A percentile compares a stretch with the other conserved stretches of the same genome.
Conservation (phyloP, 148 eudicot species). For the Rhododendron molle region DNA sequence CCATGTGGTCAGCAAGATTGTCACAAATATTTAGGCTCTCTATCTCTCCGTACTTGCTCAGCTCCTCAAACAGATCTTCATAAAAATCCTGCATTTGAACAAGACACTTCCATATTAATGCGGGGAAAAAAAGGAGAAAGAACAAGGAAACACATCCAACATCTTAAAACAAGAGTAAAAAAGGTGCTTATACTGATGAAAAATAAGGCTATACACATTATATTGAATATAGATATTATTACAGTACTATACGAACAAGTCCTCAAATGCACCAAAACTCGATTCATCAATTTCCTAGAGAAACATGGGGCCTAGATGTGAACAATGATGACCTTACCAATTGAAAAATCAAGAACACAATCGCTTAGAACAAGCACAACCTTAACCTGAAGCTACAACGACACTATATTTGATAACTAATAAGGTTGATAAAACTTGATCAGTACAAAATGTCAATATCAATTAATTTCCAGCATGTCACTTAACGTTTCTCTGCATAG, state of each 20-base stretch:
- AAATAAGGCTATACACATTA: background rate
- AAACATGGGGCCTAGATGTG: background rate
- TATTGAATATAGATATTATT: background rate
- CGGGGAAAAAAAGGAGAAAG: background rate
- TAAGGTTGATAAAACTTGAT: background rate
- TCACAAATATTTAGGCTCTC: slow-evolving; percentile 89
- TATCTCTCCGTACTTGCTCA: slow-evolving; percentile 87
- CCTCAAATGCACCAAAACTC: background rate
- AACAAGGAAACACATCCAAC: background rate
- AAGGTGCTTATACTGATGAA: background rate
- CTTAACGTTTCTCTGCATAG: background rate
- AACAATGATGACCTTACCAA: background rate
- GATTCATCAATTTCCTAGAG: background rate
- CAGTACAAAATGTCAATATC: background rate
- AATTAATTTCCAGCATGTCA: background rate
- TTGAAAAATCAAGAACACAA: background rate
- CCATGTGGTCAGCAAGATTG: slow-evolving; percentile 97
- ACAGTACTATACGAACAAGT: background rate
- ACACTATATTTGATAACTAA: background rate
- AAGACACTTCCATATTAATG: background rate
- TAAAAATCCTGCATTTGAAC: slow-evolving; percentile 72
- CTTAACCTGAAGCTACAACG: background rate
- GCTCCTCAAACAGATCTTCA: slow-evolving; percentile 88
- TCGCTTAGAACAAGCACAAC: background rate
- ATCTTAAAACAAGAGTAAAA: background rate